A percentile compares a stretch with the other conserved stretches of the same genome.
phyloP scores from a whole-genome alignment of 495 filamentous ascomycete species.

The Penicillium macrosclerotiorum region DNA sequence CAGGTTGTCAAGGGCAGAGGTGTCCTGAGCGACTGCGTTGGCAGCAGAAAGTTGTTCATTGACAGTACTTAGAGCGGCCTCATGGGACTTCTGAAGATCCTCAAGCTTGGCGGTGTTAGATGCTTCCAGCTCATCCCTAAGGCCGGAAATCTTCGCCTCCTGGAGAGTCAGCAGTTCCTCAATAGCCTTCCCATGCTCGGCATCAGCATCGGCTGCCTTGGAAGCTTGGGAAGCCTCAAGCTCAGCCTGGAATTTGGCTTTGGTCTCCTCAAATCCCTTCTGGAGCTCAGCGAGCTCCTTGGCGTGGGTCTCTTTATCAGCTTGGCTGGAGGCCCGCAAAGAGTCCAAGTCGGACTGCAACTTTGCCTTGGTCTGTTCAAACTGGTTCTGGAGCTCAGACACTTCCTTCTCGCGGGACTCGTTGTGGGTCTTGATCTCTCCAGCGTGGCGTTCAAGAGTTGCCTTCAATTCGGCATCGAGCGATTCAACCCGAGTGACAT shows the following conservation, averaged over 20 bases:
- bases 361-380: slow-evolving; percentile 31
- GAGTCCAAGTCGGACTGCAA: slow-evolving; percentile 36
- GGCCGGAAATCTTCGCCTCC: slow-evolving; percentile 37
- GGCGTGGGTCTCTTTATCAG: slow-evolving; percentile 26
- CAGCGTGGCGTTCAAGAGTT: slow-evolving; percentile 29
- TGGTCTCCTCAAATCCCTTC: slow-evolving; percentile 33
- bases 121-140: slow-evolving; percentile 38
- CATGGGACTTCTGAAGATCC: slow-evolving; percentile 40
- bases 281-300: slow-evolving; percentile 34
- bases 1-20: slow-evolving; percentile 34
- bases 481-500: slow-evolving; percentile 31
- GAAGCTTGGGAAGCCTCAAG: slow-evolving; percentile 30
- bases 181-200: slow-evolving; percentile 43
- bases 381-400: slow-evolving; percentile 35
- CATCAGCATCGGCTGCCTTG: slow-evolving; percentile 37
- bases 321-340: slow-evolving; percentile 23
- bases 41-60: slow-evolving; percentile 36
- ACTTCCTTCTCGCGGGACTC: slow-evolving; percentile 33
- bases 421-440: slow-evolving; percentile 30
- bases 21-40: slow-evolving; percentile 39
- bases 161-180: slow-evolving; percentile 47
- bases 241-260: slow-evolving; percentile 33
- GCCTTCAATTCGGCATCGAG: slow-evolving; percentile 40
- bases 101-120: slow-evolving; percentile 38
- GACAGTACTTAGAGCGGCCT: slow-evolving; percentile 29